Evolutionary conservation across 2,329 filamentous ascomycete genomes (phyloP).

Genomic region (Furcasterigmium sp.): DNA sequence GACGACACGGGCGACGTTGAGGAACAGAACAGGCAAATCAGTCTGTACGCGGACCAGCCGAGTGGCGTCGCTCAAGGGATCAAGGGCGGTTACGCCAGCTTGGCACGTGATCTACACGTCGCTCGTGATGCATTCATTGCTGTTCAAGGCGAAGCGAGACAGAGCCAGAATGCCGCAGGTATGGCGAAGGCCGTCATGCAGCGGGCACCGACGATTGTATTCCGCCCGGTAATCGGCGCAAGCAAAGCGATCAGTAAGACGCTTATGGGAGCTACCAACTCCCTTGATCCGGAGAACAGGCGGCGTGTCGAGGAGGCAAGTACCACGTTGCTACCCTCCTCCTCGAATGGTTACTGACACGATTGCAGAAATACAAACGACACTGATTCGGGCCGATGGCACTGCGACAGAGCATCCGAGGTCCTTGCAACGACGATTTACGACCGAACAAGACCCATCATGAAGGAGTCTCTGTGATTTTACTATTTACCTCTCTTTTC

Average conservation of each 20-base stretch:
- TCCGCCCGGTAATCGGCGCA: conserved; percentile 85
- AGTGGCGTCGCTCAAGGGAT: conserved; percentile 83
- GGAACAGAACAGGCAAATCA: conserved; percentile 73
- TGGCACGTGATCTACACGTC: conserved; percentile 81
- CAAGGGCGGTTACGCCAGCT: conserved; percentile 72
- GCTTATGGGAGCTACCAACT: conserved; percentile 86
- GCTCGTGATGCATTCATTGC: conserved; percentile 91
- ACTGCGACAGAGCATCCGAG: conserved; percentile 1
- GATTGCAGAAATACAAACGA: conserved; percentile 42
- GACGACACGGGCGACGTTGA: conserved; percentile 44
- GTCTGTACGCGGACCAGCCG: conserved; percentile 90
- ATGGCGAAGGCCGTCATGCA: conserved; percentile 73
- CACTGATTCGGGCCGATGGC: conserved; percentile 18
- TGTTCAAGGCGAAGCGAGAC: conserved; percentile 85
- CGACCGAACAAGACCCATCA: not conserved
- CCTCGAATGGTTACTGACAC: conserved; percentile 7
- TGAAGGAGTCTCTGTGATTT: not conserved
- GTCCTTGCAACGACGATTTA: not conserved
- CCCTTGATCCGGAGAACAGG: conserved; percentile 76
- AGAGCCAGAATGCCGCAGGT: conserved; percentile 74
- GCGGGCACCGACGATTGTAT: conserved; percentile 86
- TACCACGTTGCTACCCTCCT: conserved; percentile 18
- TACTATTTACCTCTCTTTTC: not conserved
- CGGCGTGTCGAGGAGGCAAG: conserved; percentile 84
- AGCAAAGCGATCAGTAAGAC: conserved; percentile 86